These are phyloP conservation scores for Bruguiera gymnorhiza DNA, from an alignment of 345 rosid species.

Conservation along the genomic window DNA sequence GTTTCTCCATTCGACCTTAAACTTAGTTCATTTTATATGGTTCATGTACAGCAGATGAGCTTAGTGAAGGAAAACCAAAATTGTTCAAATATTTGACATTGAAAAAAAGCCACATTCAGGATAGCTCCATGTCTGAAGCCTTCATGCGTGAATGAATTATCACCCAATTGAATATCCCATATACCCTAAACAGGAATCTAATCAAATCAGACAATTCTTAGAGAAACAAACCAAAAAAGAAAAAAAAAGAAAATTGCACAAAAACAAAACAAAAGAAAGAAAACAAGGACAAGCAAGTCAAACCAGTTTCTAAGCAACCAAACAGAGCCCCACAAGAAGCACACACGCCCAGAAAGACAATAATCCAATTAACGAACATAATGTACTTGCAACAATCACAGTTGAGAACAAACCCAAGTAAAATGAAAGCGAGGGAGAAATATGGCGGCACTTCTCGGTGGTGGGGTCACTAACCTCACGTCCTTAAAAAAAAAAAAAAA, in stretches of 20 bases:
- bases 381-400: constrained; percentile 3
- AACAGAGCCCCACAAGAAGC: constrained; percentile 16
- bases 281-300: neutral
- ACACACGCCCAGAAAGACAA: neutral
- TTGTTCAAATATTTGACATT: neutral
- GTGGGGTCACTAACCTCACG: no score
- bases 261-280: neutral
- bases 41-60: neutral
- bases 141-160: neutral
- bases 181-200: neutral
- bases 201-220: neutral
- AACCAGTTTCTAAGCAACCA: constrained; percentile 6
- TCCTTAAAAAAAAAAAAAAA: neutral
- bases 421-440: no score
- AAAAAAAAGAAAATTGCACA: neutral
- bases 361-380: neutral
- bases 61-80: neutral
- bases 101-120: neutral
- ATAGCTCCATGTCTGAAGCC: neutral
- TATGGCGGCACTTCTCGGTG: no score
- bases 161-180: no score
- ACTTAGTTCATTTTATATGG: neutral
- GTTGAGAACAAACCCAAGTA: no score
- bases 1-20: neutral
- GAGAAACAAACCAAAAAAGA: neutral